A percentile compares a stretch with the other conserved stretches of the same genome.
phyloP scores from a whole-genome alignment of 129 eudicot species.

The sunflower (Helianthus annuus) region HanXRQr2.0-SUNRISE NC_035448.2:87809781-87810280 shows the following conservation, averaged over 20 bases:
- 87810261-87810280: neutral
- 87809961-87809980: neutral
- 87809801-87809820: neutral
- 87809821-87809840: constrained; percentile 8
- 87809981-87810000: neutral
- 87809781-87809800: neutral
- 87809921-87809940: neutral
- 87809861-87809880: neutral
- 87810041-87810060: constrained; percentile 9
- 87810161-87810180: neutral
- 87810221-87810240: constrained; percentile 1
- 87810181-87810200: neutral
- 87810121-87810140: constrained; percentile 5
- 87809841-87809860: neutral
- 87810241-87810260: neutral
- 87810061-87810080: neutral
- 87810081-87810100: neutral
- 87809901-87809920: neutral
- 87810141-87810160: neutral
- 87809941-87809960: neutral
- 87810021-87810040: neutral
- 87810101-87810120: neutral
- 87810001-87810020: neutral
- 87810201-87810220: neutral
- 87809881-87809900: constrained; percentile 1